phyloP scores from a whole-genome alignment of 257 asterid species.

The Solanum neorickii region DNA sequence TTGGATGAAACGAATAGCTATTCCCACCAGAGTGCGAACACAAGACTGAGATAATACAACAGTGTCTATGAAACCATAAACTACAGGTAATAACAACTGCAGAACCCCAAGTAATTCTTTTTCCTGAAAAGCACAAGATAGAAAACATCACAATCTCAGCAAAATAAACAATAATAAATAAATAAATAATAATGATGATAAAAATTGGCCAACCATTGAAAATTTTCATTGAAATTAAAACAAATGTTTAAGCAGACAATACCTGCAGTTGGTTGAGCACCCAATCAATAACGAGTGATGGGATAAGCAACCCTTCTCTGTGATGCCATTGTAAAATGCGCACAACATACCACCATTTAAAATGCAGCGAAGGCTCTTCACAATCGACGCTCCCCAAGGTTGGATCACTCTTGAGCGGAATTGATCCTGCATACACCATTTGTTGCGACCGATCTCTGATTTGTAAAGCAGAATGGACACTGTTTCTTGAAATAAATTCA shows the following conservation, averaged over 20 bases:
- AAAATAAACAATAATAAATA: neutral
- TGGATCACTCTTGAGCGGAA: slow-evolving; percentile 47
- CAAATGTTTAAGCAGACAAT: slow-evolving; percentile 2
- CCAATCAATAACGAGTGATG: slow-evolving; percentile 93
- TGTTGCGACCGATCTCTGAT: slow-evolving; percentile 62
- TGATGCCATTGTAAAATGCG: slow-evolving; percentile 95
- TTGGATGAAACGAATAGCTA: slow-evolving; percentile 66
- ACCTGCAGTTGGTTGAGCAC: slow-evolving; percentile 97
- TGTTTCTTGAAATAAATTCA: slow-evolving; percentile 66
- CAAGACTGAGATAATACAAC: slow-evolving; percentile 86
- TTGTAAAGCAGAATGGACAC: slow-evolving; percentile 42
- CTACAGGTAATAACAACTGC: slow-evolving; percentile 86
- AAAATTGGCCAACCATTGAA: neutral
- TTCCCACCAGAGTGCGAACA: slow-evolving; percentile 64
- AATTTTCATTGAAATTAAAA: neutral
- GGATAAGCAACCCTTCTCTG: slow-evolving; percentile 79
- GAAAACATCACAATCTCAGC: neutral
- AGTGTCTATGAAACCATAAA: slow-evolving; percentile 82
- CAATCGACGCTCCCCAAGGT: slow-evolving; percentile 35
- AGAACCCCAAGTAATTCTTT: slow-evolving; percentile 71
- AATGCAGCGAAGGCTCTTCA: slow-evolving; percentile 78
- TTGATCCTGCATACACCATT: slow-evolving; percentile 51
- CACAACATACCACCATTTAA: slow-evolving; percentile 98
- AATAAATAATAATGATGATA: neutral
- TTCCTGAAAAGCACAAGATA: slow-evolving; percentile 50